Conservation (phyloP, 306 rosid species). For the Sphenostylis stenocarpa region DNA sequence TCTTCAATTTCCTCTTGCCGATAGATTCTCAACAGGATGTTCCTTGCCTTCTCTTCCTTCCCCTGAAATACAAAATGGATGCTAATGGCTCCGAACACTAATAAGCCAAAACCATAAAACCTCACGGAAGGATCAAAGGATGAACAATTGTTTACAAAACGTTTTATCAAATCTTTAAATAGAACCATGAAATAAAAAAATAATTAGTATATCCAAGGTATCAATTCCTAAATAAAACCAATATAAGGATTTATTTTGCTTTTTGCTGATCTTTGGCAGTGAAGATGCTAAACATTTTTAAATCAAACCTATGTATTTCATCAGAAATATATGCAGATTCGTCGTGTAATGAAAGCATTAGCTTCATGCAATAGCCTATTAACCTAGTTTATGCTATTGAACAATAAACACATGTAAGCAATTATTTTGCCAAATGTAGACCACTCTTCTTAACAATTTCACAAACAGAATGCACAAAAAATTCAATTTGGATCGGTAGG, state of each 20-base stretch:
- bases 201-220: background rate
- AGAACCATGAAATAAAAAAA: background rate
- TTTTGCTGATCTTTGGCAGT: no score
- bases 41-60: conserved; percentile 51
- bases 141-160: no score
- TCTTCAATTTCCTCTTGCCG: conserved; percentile 49
- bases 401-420: no score
- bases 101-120: background rate
- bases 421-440: background rate
- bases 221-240: background rate
- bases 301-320: no score
- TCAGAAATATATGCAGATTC: no score
- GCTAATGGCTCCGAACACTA: background rate
- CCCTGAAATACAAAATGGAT: conserved; percentile 39
- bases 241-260: background rate
- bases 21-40: conserved; percentile 49
- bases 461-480: background rate
- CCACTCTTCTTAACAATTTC: background rate
- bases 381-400: background rate
- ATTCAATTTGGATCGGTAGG: background rate
- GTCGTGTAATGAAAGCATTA: no score
- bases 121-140: background rate
- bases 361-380: no score
- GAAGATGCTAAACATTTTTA: no score
- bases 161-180: background rate